Conservation (phyloP, 495 filamentous ascomycete genomes). For the Cetradonia linearis region DNA sequence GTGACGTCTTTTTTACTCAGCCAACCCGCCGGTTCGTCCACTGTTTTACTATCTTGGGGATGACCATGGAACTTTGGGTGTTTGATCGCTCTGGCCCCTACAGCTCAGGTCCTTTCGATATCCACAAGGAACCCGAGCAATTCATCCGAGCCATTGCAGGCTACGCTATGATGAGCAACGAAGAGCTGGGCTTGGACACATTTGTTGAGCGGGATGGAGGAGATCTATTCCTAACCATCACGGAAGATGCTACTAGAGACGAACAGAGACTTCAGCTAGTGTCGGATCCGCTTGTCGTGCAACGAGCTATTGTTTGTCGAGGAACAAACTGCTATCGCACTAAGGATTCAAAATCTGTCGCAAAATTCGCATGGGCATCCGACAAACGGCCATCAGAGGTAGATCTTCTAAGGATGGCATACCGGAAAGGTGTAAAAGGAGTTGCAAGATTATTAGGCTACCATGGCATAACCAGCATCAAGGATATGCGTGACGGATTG, state of each 20-base stretch:
- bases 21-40: constrained; percentile 28
- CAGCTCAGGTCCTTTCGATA: constrained; percentile 32
- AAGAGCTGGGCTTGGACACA: constrained; percentile 29
- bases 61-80: constrained; percentile 32
- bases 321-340: constrained; percentile 4
- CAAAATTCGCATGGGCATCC: not conserved
- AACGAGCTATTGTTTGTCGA: constrained; percentile 1
- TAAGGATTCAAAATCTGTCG: not conserved
- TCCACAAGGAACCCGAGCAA: constrained; percentile 29
- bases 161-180: constrained; percentile 28
- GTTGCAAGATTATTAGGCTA: not conserved
- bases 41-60: constrained; percentile 32
- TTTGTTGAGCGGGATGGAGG: constrained; percentile 23
- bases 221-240: constrained; percentile 11
- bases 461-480: constrained; percentile 2
- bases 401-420: constrained; percentile 4
- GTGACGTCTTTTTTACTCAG: constrained; percentile 13
- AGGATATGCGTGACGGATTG: not conserved
- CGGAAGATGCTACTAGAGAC: not conserved
- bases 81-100: constrained; percentile 39
- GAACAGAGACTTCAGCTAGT: not conserved
- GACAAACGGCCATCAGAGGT: not conserved
- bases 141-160: constrained; percentile 28
- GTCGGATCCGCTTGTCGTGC: not conserved
- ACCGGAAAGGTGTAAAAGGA: not conserved